Evolutionary conservation across 495 filamentous ascomycete genomes (phyloP).

Genomic region (Penicillium cataractarum): DNA sequence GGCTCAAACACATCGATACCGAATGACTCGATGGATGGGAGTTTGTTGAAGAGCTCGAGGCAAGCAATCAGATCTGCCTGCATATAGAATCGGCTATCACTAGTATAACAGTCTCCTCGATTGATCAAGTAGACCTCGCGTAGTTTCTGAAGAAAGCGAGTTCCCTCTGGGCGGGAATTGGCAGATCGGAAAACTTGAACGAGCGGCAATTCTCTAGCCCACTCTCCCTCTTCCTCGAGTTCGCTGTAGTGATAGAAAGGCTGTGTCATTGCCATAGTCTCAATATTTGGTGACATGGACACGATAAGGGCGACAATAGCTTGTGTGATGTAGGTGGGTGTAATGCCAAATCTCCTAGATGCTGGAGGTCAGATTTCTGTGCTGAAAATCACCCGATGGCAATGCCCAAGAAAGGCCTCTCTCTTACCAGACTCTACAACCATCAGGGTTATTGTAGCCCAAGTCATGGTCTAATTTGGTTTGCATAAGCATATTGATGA

Average conservation of each 20-base stretch:
- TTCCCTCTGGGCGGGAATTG: constrained; percentile 6
- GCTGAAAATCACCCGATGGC: not conserved
- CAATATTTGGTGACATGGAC: constrained; percentile 2
- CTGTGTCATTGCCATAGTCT: constrained; percentile 4
- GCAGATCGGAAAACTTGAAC: not conserved
- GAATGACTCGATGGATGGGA: constrained; percentile 2
- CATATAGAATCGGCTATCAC: not conserved
- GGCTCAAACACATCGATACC: constrained; percentile 6
- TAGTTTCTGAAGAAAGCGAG: constrained; percentile 3
- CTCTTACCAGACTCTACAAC: not conserved
- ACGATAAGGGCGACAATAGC: not conserved
- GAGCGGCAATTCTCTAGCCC: not conserved
- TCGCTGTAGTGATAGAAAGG: not conserved
- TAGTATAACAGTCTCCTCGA: not conserved
- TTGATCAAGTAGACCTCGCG: constrained; percentile 7
- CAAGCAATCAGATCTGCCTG: constrained; percentile 2
- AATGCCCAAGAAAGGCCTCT: not conserved
- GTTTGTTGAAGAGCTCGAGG: constrained; percentile 7
- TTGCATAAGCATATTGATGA: not conserved
- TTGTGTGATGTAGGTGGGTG: constrained; percentile 6
- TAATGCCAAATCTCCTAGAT: not conserved
- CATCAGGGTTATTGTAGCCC: not conserved
- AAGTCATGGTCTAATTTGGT: not conserved
- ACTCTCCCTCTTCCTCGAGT: not conserved
- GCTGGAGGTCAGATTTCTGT: not conserved